Conservation (phyloP, 257 asterid species). For the Nyctanthes arbortristis region DNA sequence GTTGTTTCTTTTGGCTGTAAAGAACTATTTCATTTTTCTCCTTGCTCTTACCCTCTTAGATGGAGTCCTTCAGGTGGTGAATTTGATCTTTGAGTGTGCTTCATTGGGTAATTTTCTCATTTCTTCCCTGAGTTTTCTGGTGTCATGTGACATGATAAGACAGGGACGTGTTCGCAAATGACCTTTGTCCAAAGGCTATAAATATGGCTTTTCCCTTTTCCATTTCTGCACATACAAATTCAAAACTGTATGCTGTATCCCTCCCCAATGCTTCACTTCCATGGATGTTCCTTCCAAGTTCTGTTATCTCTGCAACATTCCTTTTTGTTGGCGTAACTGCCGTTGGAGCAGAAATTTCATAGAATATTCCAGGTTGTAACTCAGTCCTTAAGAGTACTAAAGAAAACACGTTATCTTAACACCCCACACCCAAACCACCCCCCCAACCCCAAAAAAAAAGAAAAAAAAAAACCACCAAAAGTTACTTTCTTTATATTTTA, state of each 20-base stretch:
- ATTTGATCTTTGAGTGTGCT: too few relatives aligned
- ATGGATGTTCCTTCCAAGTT: background rate
- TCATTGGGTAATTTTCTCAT: too few relatives aligned
- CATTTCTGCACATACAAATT: background rate
- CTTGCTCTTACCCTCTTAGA: too few relatives aligned
- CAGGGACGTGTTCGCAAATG: too few relatives aligned
- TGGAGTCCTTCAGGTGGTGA: too few relatives aligned
- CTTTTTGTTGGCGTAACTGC: background rate
- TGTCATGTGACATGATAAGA: too few relatives aligned
- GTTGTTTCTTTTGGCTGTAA: too few relatives aligned
- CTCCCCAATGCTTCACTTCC: background rate
- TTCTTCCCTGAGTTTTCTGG: too few relatives aligned
- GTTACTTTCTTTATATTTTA: background rate
- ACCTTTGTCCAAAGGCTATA: background rate
- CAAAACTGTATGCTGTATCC: background rate
- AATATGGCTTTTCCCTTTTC: background rate
- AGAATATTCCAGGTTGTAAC: background rate
- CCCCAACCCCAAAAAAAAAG: too few relatives aligned
- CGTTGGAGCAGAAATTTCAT: background rate
- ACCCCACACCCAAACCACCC: too few relatives aligned
- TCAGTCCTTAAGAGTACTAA: background rate
- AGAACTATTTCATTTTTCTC: too few relatives aligned
- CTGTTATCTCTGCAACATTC: background rate
- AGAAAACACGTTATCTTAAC: background rate
- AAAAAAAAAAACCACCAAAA: too few relatives aligned